Percentiles rank a stretch among this genome's conserved stretches.
These are phyloP conservation scores for Hemisphaericaspora lyxosophila DNA, from an alignment of 1,139 yeast species.

Conservation along the genomic window DNA sequence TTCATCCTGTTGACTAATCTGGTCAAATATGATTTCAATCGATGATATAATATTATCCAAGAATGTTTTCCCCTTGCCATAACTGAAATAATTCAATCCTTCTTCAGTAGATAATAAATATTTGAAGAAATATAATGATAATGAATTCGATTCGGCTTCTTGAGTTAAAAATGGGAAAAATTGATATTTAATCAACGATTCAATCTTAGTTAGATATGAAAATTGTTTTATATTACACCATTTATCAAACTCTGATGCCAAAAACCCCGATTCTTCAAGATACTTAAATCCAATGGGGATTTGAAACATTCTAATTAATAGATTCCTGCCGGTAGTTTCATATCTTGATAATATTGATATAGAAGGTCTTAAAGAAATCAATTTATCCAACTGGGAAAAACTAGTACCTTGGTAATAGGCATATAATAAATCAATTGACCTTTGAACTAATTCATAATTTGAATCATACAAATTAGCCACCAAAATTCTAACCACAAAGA, in stretches of 20 bases:
- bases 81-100: conserved; percentile 53
- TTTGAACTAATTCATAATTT: conserved; percentile 53
- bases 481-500: conserved; percentile 48
- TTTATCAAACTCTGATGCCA: conserved; percentile 31
- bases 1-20: conserved; percentile 17
- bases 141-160: conserved; percentile 8
- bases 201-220: conserved; percentile 26
- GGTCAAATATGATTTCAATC: conserved; percentile 19
- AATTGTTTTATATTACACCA: conserved; percentile 27
- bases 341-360: conserved; percentile 25
- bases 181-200: conserved; percentile 19
- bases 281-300: conserved; percentile 38
- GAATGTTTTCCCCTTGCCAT: conserved; percentile 24
- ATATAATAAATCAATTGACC: conserved; percentile 50
- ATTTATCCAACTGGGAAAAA: conserved; percentile 20
- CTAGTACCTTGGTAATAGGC: conserved; percentile 16
- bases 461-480: conserved; percentile 73
- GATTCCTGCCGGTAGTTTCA: conserved; percentile 23
- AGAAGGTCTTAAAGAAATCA: conserved; percentile 35
- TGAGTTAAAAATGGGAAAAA: conserved; percentile 27
- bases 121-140: conserved; percentile 78
- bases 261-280: conserved; percentile 33
- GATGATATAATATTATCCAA: conserved; percentile 27
- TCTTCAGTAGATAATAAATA: conserved; percentile 78
- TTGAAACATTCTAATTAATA: conserved; percentile 31